A percentile compares a stretch with the other conserved stretches of the same genome.
phyloP scores from a whole-genome alignment of 2,329 filamentous ascomycete genomes.

The Aspergillus sp. region DNA sequence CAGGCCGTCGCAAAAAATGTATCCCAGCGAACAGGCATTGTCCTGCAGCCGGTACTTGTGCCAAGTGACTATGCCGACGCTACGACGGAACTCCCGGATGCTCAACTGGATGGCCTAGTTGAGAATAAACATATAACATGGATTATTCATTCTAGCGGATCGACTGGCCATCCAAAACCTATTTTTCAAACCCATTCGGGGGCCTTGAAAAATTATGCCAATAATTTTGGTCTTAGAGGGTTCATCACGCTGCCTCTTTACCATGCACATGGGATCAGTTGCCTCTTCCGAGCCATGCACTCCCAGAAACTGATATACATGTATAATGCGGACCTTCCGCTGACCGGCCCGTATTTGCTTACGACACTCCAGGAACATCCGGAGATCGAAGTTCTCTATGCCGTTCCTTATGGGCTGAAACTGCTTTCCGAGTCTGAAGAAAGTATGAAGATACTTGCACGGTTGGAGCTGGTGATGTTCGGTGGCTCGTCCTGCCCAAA shows the following conservation, averaged over 20 bases:
- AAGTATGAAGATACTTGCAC: conserved; percentile 50
- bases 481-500: conserved; percentile 61
- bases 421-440: conserved; percentile 59
- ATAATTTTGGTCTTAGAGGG: conserved; percentile 46
- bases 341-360: conserved; percentile 47
- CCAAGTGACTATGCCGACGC: conserved; percentile 5
- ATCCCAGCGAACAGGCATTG: conserved; percentile 17
- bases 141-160: conserved; percentile 56
- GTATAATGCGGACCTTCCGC: conserved; percentile 56
- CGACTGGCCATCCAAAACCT: conserved; percentile 63
- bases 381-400: conserved; percentile 57
- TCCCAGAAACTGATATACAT: conserved; percentile 53
- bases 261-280: conserved; percentile 60
- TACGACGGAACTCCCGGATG: not conserved
- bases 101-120: conserved; percentile 22
- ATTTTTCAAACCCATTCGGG: conserved; percentile 58
- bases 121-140: conserved; percentile 37
- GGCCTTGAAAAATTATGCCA: conserved; percentile 50
- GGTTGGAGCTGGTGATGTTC: conserved; percentile 55
- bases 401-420: conserved; percentile 65
- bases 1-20: conserved; percentile 23
- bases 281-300: conserved; percentile 54
- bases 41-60: conserved; percentile 16
- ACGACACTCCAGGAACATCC: conserved; percentile 42
- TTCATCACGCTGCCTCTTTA: conserved; percentile 60